phyloP scores from a whole-genome alignment of 805 yeast species.

The Saturnispora mendoncae region DNA sequence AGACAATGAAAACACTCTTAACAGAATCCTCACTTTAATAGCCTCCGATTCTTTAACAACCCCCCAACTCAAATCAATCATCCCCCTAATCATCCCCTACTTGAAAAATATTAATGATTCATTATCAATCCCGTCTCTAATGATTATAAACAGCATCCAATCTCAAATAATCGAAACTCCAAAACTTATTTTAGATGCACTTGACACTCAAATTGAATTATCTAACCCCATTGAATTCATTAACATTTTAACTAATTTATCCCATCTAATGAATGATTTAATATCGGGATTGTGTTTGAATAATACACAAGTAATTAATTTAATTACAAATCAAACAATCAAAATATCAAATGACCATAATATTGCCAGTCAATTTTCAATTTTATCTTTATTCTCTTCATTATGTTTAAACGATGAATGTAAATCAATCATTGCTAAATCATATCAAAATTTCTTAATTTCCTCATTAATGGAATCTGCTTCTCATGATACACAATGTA shows the following conservation, averaged over 20 bases:
- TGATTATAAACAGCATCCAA: slow-evolving; percentile 7
- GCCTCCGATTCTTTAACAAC: background rate
- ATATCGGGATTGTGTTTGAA: slow-evolving; percentile 17
- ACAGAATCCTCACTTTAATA: no score
- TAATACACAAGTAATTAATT: slow-evolving; percentile 15
- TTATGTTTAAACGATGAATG: slow-evolving; percentile 46
- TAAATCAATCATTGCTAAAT: slow-evolving; percentile 37
- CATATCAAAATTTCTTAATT: slow-evolving; percentile 35
- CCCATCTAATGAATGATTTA: slow-evolving; percentile 17
- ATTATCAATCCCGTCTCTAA: slow-evolving; percentile 7
- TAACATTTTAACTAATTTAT: slow-evolving; percentile 16
- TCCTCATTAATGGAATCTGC: slow-evolving; percentile 24
- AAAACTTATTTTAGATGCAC: slow-evolving; percentile 13
- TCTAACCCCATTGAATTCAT: slow-evolving; percentile 14
- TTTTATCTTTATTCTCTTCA: slow-evolving; percentile 32
- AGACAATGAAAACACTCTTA: no score
- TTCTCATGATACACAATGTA: slow-evolving; percentile 19
- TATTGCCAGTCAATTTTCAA: slow-evolving; percentile 8
- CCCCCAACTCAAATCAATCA: background rate
- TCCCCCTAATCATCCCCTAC: slow-evolving; percentile 6
- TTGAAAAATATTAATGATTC: slow-evolving; percentile 4
- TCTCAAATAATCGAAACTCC: slow-evolving; percentile 11
- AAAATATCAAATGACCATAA: slow-evolving; percentile 1
- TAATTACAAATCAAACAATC: slow-evolving; percentile 21
- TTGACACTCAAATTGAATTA: slow-evolving; percentile 19